Evolutionary conservation across 2,329 filamentous ascomycete genomes (phyloP).

Genomic region (Fusarium nematophilum): DNA sequence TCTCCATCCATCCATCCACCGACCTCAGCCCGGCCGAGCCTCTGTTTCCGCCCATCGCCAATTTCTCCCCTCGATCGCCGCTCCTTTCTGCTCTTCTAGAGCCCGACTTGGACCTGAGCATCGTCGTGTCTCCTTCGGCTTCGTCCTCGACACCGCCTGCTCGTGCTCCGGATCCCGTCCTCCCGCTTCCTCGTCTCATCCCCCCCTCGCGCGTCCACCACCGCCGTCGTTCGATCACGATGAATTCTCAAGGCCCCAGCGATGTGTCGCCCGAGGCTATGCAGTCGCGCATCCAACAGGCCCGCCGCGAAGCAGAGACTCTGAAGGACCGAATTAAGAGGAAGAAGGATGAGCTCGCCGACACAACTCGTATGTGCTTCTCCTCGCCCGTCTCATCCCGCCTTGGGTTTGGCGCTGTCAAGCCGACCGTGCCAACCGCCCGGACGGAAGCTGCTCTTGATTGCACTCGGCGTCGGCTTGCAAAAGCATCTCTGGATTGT

Average conservation of each 20-base stretch:
- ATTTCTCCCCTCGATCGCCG: constrained; percentile 34
- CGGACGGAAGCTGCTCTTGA: background rate
- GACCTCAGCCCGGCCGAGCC: constrained; percentile 42
- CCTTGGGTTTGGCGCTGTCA: too few relatives aligned
- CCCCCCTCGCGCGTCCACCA: constrained; percentile 23
- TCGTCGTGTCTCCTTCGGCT: constrained; percentile 25
- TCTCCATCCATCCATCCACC: constrained; percentile 42
- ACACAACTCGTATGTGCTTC: constrained; percentile 87
- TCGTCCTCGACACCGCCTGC: constrained; percentile 28
- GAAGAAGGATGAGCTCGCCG: constrained; percentile 99
- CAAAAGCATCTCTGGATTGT: background rate
- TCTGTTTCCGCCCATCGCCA: constrained; percentile 37
- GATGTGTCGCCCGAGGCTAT: constrained; percentile 81
- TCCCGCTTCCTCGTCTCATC: constrained; percentile 28
- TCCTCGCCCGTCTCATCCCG: background rate
- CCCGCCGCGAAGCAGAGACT: constrained; percentile 96
- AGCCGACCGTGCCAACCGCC: constrained; percentile 1
- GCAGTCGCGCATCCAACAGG: constrained; percentile 92
- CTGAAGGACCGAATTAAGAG: constrained; percentile 99
- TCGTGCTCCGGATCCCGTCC: constrained; percentile 23
- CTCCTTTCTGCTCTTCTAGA: constrained; percentile 39
- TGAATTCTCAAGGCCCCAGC: constrained; percentile 68
- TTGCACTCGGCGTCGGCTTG: background rate
- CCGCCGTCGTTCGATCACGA: constrained; percentile 49
- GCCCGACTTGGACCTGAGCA: constrained; percentile 39